Percentiles rank a stretch among this genome's conserved stretches.
These are phyloP conservation scores for Nakaseomyces sp. DNA, from an alignment of 1,139 yeast genomes.

Conservation along the genomic window DNA sequence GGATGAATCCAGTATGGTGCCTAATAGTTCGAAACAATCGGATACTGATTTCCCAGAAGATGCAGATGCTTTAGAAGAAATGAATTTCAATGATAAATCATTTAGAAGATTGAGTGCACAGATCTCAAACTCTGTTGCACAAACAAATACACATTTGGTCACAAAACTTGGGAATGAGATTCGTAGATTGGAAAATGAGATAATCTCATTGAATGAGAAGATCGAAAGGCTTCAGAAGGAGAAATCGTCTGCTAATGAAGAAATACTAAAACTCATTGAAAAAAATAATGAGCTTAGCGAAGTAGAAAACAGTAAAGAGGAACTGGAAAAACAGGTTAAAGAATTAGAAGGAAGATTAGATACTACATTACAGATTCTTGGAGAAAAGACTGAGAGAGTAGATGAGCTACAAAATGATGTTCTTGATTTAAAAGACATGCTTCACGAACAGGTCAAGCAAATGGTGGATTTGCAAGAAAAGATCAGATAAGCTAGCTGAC, in stretches of 20 bases:
- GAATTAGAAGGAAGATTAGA: slow-evolving; percentile 40
- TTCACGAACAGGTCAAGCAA: slow-evolving; percentile 77
- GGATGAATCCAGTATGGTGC: background rate
- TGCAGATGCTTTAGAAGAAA: slow-evolving; percentile 19
- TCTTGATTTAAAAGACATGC: slow-evolving; percentile 72
- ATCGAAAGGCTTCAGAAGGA: slow-evolving; percentile 45
- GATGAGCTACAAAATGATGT: slow-evolving; percentile 86
- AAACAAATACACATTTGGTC: slow-evolving; percentile 25
- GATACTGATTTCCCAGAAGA: slow-evolving; percentile 22
- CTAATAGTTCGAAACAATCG: background rate
- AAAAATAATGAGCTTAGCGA: slow-evolving; percentile 42
- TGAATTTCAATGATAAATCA: slow-evolving; percentile 6
- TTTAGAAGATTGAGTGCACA: slow-evolving; percentile 13
- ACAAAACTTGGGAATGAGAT: slow-evolving; percentile 44
- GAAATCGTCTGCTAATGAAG: slow-evolving; percentile 60
- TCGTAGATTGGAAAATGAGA: slow-evolving; percentile 71
- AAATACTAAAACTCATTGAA: slow-evolving; percentile 50
- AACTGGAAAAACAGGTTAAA: slow-evolving; percentile 35
- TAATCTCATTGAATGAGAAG: slow-evolving; percentile 57
- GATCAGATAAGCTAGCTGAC: background rate
- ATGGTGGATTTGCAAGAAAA: slow-evolving; percentile 57
- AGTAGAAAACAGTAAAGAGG: slow-evolving; percentile 34
- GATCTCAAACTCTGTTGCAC: slow-evolving; percentile 13
- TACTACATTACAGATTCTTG: slow-evolving; percentile 64
- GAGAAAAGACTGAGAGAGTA: slow-evolving; percentile 81